Conservation (phyloP, 495 filamentous ascomycete species). For the Amphirosellinia nigrospora region DNA sequence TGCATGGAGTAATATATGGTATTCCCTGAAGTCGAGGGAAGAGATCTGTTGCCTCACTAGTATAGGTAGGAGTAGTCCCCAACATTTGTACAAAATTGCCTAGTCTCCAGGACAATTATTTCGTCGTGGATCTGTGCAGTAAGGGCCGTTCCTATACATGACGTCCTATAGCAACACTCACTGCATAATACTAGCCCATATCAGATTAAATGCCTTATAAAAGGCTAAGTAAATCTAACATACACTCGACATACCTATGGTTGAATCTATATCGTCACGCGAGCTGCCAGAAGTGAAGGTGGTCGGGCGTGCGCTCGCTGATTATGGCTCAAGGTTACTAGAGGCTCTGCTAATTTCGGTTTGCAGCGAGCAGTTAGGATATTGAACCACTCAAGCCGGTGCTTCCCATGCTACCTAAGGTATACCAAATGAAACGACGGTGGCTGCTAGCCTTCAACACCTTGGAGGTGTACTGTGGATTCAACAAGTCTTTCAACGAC, state of each 20-base stretch:
- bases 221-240: not conserved
- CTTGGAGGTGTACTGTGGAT: not conserved
- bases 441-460: not conserved
- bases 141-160: not conserved
- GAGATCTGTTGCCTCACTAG: not conserved
- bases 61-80: not conserved
- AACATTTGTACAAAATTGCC: not conserved
- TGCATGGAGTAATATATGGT: not conserved
- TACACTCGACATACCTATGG: no score
- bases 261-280: not conserved
- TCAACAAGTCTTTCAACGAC: not conserved
- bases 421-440: not conserved
- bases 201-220: not conserved
- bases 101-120: not conserved
- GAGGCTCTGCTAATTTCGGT: not conserved
- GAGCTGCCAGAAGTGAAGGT: not conserved
- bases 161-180: not conserved
- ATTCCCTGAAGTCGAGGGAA: not conserved
- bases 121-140: not conserved
- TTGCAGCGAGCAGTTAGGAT: not conserved
- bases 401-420: not conserved
- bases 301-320: not conserved
- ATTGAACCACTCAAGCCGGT: not conserved
- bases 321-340: no score
- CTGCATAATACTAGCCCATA: not conserved